These are phyloP conservation scores for Tulasnella sp. DNA, from an alignment of 768 basidiomycete species.

Conservation along the genomic window DNA sequence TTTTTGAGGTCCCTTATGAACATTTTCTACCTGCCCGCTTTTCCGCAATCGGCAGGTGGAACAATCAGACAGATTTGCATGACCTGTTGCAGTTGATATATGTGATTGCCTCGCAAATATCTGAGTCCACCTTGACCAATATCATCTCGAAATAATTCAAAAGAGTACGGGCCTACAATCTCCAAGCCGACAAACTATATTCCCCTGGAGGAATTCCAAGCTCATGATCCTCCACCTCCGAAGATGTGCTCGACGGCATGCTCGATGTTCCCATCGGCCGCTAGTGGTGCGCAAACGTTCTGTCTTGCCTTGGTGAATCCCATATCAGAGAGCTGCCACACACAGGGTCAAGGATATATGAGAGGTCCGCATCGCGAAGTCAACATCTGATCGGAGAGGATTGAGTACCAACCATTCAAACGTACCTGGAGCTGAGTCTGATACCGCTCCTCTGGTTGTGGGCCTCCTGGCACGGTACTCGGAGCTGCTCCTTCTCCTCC, in stretches of 20 bases:
- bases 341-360: neutral
- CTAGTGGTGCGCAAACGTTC: conserved; percentile 82
- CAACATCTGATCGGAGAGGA: neutral
- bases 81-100: too few relatives aligned
- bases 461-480: conserved; percentile 41
- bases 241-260: conserved; percentile 90
- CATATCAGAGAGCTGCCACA: conserved; percentile 87
- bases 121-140: too few relatives aligned
- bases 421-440: conserved; percentile 71
- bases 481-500: conserved; percentile 23
- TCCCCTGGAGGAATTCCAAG: too few relatives aligned
- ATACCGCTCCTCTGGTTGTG: conserved; percentile 86
- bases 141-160: too few relatives aligned
- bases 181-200: too few relatives aligned
- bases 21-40: too few relatives aligned
- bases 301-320: conserved; percentile 81
- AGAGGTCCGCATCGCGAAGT: too few relatives aligned
- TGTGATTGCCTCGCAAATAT: too few relatives aligned
- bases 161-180: too few relatives aligned
- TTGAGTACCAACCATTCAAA: conserved; percentile 3
- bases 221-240: conserved; percentile 59
- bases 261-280: conserved; percentile 88
- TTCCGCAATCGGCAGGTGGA: too few relatives aligned
- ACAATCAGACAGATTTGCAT: too few relatives aligned
- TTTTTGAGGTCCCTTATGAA: too few relatives aligned